Base-by-base conservation (phyloP, 306 rosid species). In the Fragaria nilgerrensis region DNA sequence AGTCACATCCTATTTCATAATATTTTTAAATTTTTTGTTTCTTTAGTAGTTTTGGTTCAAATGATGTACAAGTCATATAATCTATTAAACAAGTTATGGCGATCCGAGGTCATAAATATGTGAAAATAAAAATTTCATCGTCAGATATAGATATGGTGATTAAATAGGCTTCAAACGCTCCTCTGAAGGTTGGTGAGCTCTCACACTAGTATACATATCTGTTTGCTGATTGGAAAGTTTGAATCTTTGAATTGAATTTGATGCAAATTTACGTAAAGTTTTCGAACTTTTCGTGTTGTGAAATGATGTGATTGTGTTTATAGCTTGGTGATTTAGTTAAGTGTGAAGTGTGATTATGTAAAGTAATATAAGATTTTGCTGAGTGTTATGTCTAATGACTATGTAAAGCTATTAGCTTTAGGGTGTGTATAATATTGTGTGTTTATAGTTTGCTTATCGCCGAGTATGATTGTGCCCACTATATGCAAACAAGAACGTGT, bases 401-500 rank as follows among this genome's bases (percentile, higher is more conserved):
- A 29, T 39, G 37, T 50, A 50, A 50, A 19, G 65, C 34, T 9
- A 5, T 14, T 53, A 36, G 48, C 56, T 70, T 70, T 70, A 37
- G 41, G 6, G 41, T 47, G 23, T 25, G 11, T 27, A 7, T 32
- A 15, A 7, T 19, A 19, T 0, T 22, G n/a, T 69, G 56, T 45
- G 15, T 23, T 69, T 44, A 7, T 44, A 45, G 52, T 45, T 15
- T 23, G 74, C 39, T 70, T 55, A 68, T 68, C 55, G 12, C 29
- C 32, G 22, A 43, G 14, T 45, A 70, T 45, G 48, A 94, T 78
- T 94, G 98, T 89, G 90, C 91, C 80, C 92, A 92, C 93, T 95
- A 95, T 92, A 92, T 95, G 97, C 96, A 82, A 81, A 95, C 98
- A 79, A 92, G 97, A 90, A 92, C 96, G 88, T 95, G 98, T 95